phyloP scores from a whole-genome alignment of 2,329 filamentous ascomycete genomes.

The Davidsoniella australis region DNA sequence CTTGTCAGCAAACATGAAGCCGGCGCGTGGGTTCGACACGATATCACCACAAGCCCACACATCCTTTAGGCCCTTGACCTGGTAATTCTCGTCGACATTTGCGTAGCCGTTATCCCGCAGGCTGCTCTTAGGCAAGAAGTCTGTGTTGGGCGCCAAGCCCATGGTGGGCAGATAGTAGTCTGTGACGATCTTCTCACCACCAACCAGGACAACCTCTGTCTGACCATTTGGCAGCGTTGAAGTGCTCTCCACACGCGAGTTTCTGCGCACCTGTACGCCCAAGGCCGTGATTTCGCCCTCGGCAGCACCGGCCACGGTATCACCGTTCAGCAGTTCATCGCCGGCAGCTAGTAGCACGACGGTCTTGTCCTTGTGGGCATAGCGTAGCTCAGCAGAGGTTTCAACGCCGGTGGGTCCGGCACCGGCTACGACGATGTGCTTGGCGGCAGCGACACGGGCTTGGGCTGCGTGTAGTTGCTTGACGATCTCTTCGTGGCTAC shows the following conservation, averaged over 20 bases:
- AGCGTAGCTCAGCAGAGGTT: constrained; percentile 35
- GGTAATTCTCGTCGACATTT: constrained; percentile 32
- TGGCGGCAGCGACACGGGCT: constrained; percentile 26
- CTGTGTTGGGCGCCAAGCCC: constrained; percentile 37
- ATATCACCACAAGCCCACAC: constrained; percentile 39
- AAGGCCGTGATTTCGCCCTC: constrained; percentile 34
- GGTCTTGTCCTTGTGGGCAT: constrained; percentile 32
- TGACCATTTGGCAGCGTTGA: constrained; percentile 25
- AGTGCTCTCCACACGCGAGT: constrained; percentile 24
- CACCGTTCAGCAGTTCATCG: constrained; percentile 26
- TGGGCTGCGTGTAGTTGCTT: constrained; percentile 25
- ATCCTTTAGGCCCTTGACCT: constrained; percentile 26
- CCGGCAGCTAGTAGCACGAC: constrained; percentile 30
- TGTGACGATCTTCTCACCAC: constrained; percentile 30
- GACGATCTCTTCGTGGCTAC: constrained; percentile 28
- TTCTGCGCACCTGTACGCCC: constrained; percentile 29
- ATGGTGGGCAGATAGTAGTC: constrained; percentile 41
- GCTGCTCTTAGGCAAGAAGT: constrained; percentile 29
- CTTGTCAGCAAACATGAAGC: constrained; percentile 43
- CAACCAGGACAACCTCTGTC: constrained; percentile 30
- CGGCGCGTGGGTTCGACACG: constrained; percentile 33
- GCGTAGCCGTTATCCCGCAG: constrained; percentile 29
- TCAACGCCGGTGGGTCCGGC: constrained; percentile 40
- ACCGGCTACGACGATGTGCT: constrained; percentile 38
- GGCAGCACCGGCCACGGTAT: constrained; percentile 26